Base-by-base conservation (phyloP, 495 filamentous ascomycete genomes). In the Penicillium coprophilum region DNA sequence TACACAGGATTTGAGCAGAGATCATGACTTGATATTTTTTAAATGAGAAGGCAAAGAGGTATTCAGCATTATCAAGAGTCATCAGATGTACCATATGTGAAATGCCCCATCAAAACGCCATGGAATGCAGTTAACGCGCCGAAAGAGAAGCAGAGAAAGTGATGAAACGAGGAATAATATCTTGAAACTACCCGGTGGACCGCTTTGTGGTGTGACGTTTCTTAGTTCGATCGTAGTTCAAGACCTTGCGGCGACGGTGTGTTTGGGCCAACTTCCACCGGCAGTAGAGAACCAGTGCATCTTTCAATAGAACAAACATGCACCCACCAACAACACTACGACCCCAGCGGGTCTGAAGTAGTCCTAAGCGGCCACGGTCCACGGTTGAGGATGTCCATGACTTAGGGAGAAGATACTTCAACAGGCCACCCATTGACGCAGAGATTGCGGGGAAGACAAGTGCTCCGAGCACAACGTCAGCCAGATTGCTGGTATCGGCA, bases 261-360 rank as follows among this genome's bases (percentile, higher is more conserved):
- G 84, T 84, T 70, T 87, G 82, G 32, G 87, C 90, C 59, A 84
- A 72, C 64, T 82, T 82, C 76, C 88, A 92, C 61, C 87, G 83
- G 46, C 84, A 83, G 67, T 91, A 94, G 7, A 94, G 76, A 59
- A 85, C 73, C 50, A 92, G 72, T 5, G 83, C 86, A 68, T 96
- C 90, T 61, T 87, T 89, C 7, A 92, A 65, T 20, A 92, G 81
- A 44, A 92, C 85, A 59, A 89, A 92, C 43, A 90, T 74, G 67
- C 89, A 93, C 0, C 90, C 90, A 12, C 90, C 90, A 6, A 89
- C 79, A 3, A 94, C 76, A 60, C 87, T 94, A 47, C 90, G 80
- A 8, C 89, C 90, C 87, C 90, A 94, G 23, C 81, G 78, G 41
- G 81, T 76, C 64, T 92, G 89, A 27, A 96, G 72, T 20, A 93